A percentile compares a stretch with the other conserved stretches of the same genome.
Conservation (phyloP, 345 rosid species). For the Boechera stricta region DNA sequence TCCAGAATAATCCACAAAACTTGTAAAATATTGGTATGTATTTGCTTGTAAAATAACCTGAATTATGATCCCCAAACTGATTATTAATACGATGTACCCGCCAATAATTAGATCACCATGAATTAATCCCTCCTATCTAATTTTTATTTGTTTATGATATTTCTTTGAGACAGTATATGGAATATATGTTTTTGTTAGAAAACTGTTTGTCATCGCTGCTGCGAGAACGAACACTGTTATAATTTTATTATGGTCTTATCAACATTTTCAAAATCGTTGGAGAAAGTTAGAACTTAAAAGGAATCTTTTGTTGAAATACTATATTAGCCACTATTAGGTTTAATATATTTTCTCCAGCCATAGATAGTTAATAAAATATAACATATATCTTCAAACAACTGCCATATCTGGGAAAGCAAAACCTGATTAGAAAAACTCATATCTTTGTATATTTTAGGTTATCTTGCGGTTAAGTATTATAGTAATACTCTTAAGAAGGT, state of each 20-base stretch:
- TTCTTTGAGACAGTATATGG: not conserved
- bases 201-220: not conserved
- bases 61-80: not conserved
- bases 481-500: constrained; percentile 1
- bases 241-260: not conserved
- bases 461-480: constrained; percentile 25
- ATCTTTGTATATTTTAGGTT: constrained; percentile 23
- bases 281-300: not conserved
- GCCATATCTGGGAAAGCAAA: constrained; percentile 14
- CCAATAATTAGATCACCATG: not conserved
- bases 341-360: not conserved
- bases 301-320: not conserved
- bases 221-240: not conserved
- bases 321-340: too few species aligned
- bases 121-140: not conserved
- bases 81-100: not conserved
- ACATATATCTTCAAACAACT: not conserved
- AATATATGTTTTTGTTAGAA: not conserved
- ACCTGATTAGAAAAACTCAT: constrained; percentile 20
- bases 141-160: not conserved
- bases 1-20: not conserved
- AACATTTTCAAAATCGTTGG: constrained; percentile 3
- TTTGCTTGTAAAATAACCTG: not conserved
- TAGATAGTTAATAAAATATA: not conserved
- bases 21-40: not conserved